phyloP scores from a whole-genome alignment of 495 filamentous ascomycete genomes.

The Platismatia glauca region DNA sequence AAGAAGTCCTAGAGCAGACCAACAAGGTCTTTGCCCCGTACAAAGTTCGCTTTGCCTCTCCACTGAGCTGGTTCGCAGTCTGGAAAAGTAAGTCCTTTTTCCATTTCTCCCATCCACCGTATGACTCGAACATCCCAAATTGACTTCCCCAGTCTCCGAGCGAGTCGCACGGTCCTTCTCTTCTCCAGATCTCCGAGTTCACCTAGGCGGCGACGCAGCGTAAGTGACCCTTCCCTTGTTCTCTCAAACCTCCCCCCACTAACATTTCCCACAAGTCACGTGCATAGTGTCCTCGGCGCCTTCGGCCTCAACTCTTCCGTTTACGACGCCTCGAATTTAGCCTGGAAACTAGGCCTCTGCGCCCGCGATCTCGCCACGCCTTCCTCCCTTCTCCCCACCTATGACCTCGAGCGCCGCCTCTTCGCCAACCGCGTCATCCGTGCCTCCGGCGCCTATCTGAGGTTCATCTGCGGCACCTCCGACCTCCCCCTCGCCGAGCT shows the following conservation, averaged over 20 bases:
- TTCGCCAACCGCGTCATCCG: slow-evolving; percentile 29
- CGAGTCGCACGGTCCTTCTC: slow-evolving; percentile 33
- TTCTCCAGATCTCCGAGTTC: slow-evolving; percentile 28
- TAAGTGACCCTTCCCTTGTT: slow-evolving; percentile 18
- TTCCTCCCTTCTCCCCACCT: slow-evolving; percentile 27
- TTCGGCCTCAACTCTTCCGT: slow-evolving; percentile 37
- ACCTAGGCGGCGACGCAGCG: slow-evolving; percentile 34
- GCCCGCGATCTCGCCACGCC: slow-evolving; percentile 18
- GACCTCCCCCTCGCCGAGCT: slow-evolving; percentile 6
- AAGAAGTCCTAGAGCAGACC: slow-evolving; percentile 30
- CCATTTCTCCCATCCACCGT: no score
- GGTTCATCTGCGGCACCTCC: slow-evolving; percentile 29
- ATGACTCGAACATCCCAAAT: no score
- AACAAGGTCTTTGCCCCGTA: slow-evolving; percentile 33
- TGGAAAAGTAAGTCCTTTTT: slow-evolving; percentile 30
- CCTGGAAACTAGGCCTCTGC: slow-evolving; percentile 33
- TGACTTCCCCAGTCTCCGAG: slow-evolving; percentile 27
- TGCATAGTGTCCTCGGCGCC: slow-evolving; percentile 35
- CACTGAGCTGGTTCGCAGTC: slow-evolving; percentile 35
- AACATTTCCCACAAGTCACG: slow-evolving; percentile 19
- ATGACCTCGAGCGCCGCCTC: slow-evolving; percentile 30
- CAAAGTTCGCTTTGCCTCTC: slow-evolving; percentile 28
- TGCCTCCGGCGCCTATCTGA: slow-evolving; percentile 29
- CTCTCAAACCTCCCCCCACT: slow-evolving; percentile 2
- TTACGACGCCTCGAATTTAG: slow-evolving; percentile 31